Conservation (phyloP, 2,329 filamentous ascomycete genomes). For the Ascosphaera apis region DNA sequence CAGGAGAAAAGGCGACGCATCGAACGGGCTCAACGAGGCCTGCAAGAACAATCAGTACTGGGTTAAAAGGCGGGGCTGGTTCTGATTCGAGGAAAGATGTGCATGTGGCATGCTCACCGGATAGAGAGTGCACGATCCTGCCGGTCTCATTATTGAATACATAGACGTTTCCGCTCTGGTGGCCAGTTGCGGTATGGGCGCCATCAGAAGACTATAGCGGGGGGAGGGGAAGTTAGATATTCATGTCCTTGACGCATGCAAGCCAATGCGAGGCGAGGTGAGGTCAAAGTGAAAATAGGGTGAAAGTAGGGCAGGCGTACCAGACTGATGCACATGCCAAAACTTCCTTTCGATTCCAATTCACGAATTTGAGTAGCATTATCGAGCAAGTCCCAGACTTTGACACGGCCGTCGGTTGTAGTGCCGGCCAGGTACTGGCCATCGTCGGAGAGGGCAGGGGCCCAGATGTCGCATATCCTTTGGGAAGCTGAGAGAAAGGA, state of each 20-base stretch:
- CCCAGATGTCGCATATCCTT: constrained; percentile 58
- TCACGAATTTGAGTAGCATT: constrained; percentile 43
- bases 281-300: no score
- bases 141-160: constrained; percentile 87
- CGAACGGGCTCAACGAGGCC: constrained; percentile 74
- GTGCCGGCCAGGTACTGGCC: constrained; percentile 70
- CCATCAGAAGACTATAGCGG: constrained; percentile 41
- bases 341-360: constrained; percentile 83
- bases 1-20: constrained; percentile 68
- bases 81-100: neutral
- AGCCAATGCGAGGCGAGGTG: no score
- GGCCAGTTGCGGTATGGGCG: constrained; percentile 68
- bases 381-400: constrained; percentile 55
- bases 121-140: constrained; percentile 62
- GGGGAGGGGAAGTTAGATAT: neutral
- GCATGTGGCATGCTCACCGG: constrained; percentile 30
- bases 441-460: constrained; percentile 61
- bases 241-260: neutral
- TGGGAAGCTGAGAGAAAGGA: constrained; percentile 21
- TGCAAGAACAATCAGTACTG: constrained; percentile 16
- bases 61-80: neutral
- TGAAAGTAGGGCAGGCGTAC: constrained; percentile 23
- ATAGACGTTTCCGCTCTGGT: constrained; percentile 79
- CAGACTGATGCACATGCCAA: constrained; percentile 71
- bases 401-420: constrained; percentile 67